Base-by-base conservation (phyloP, 768 basidiomycete genomes). In the Exsudoporus frostii region DNA sequence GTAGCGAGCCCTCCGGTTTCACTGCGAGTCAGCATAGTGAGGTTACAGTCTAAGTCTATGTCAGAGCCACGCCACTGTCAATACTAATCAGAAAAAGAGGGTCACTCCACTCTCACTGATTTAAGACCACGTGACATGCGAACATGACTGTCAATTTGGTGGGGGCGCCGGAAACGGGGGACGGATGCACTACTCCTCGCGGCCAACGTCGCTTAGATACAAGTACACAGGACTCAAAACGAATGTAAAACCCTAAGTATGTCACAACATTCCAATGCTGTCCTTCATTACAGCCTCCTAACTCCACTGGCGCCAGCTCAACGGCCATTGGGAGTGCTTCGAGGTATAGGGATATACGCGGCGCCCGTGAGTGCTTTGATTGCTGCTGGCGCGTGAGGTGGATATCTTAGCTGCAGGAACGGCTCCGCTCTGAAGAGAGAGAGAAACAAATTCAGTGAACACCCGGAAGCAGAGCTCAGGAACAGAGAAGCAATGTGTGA, bases 391-490 rank as follows among this genome's bases (percentile, higher is more conserved):
- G 53, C 51, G 43, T 65, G 51, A 7, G 67, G 67, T 10, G 62
- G 67, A 39, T 68, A 68, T 7, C 68, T 59, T 36, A 46, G 1
- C 29, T 56, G 49, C 10, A 70, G 38, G 19, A 54, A 40, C 2
- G 53, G 40, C 48, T 68, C 68, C 41, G 59, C 66, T 36, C 67
- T 68, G 30, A 42, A 34, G 13, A 24, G 24, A 42, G 37, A 24
- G 43, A 19, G 0, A 50, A 47, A 13, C 32, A 19, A 39, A 27
- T 29, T 60, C 32, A 64, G 54, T 14, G 34, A 53, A 48, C 20
- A n/a, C n/a, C 44, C 7, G 22, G 24, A 34, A 45, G 4, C 15
- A 15, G 10, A 30, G 24, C 29, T 27, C 38, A 48, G 51, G 40
- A 25, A 48, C 33, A 36, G 37, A 25, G 20, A 34, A 32, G 33